Evolutionary conservation across 2,329 filamentous ascomycete genomes (phyloP).

Genomic region (Thelonectria rubi): DNA sequence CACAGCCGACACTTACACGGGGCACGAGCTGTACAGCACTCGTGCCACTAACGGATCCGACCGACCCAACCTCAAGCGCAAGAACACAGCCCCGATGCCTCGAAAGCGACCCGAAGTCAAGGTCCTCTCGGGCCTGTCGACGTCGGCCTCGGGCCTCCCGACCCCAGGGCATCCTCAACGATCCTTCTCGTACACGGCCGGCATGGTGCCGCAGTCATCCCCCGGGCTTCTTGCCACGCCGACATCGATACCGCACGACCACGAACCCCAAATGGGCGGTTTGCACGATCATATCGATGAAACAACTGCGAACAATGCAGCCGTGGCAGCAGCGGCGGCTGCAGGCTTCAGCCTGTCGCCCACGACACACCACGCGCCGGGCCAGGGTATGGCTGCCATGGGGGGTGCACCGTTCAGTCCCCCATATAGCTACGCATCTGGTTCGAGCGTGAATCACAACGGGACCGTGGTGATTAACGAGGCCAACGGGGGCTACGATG

Average conservation of each 20-base stretch:
- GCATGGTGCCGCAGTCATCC: slow-evolving; percentile 50
- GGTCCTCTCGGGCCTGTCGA: slow-evolving; percentile 44
- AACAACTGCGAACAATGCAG: slow-evolving; percentile 46
- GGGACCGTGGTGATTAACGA: slow-evolving; percentile 44
- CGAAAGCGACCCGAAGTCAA: slow-evolving; percentile 53
- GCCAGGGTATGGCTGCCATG: slow-evolving; percentile 45
- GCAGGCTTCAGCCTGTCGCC: slow-evolving; percentile 48
- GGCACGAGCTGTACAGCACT: slow-evolving; percentile 58
- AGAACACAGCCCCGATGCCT: slow-evolving; percentile 53
- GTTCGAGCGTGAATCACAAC: slow-evolving; percentile 42
- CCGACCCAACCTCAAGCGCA: slow-evolving; percentile 58
- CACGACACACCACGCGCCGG: slow-evolving; percentile 29
- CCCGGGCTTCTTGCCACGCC: slow-evolving; percentile 52
- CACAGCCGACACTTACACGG: slow-evolving; percentile 63
- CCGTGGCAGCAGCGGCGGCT: slow-evolving; percentile 49
- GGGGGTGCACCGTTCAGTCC: slow-evolving; percentile 52
- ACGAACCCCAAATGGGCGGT: slow-evolving; percentile 43
- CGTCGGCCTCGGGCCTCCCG: slow-evolving; percentile 39
- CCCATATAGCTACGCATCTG: slow-evolving; percentile 52
- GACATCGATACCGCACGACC: slow-evolving; percentile 46
- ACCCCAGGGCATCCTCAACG: slow-evolving; percentile 49
- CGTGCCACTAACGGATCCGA: slow-evolving; percentile 45
- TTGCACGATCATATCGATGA: slow-evolving; percentile 49
- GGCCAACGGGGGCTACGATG: slow-evolving; percentile 57
- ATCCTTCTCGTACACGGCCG: slow-evolving; percentile 48